A percentile compares a stretch with the other conserved stretches of the same genome.
Conservation (phyloP, 2,329 filamentous ascomycete genomes). For the Pseudogymnoascus sp. region DNA sequence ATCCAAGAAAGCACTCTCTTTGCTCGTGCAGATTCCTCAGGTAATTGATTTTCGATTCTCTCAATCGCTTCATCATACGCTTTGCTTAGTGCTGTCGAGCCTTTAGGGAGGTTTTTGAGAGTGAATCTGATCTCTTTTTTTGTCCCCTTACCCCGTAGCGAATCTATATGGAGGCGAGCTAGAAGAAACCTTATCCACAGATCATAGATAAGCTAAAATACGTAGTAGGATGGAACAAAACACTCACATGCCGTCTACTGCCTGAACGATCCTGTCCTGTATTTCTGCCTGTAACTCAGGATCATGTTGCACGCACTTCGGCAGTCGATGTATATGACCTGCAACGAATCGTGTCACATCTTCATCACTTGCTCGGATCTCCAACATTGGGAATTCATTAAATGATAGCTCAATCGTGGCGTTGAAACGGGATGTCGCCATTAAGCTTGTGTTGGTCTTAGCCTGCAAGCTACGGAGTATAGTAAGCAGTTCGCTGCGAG, state of each 20-base stretch:
- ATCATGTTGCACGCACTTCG: background rate
- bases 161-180: background rate
- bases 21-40: background rate
- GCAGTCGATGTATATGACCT: background rate
- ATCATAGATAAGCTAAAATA: background rate
- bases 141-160: background rate
- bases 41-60: background rate
- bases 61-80: background rate
- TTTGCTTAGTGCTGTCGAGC: background rate
- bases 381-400: conserved; percentile 18
- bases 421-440: conserved; percentile 28
- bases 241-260: background rate
- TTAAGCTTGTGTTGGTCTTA: background rate
- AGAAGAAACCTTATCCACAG: conserved; percentile 5
- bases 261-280: background rate
- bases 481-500: background rate
- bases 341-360: background rate
- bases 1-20: background rate
- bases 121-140: background rate
- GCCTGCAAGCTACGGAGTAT: background rate
- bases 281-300: background rate
- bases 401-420: conserved; percentile 52
- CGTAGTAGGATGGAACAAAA: no score
- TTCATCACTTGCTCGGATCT: background rate
- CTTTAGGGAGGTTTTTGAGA: background rate